A percentile compares a stretch with the other conserved stretches of the same genome.
phyloP scores from a whole-genome alignment of 306 rosid genomes.

The Carpinus fangiana region DNA sequence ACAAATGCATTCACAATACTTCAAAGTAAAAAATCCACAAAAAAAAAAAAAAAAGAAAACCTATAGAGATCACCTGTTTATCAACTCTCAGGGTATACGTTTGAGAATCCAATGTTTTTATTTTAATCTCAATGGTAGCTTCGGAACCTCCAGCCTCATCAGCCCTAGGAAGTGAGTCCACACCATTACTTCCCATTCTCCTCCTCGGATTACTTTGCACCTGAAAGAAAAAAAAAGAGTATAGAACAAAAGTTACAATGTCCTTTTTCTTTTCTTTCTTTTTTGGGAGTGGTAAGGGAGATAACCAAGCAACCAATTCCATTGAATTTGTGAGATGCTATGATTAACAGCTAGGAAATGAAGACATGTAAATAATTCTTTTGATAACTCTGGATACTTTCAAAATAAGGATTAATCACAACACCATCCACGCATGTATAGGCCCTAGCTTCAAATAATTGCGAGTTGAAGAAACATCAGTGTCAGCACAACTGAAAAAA shows the following conservation, averaged over 20 bases:
- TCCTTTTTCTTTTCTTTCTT: constrained; percentile 1
- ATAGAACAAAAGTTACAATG: constrained; percentile 7
- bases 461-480: not conserved
- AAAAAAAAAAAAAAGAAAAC: not conserved
- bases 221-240: constrained; percentile 24
- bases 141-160: constrained; percentile 60
- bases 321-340: not conserved
- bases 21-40: not conserved
- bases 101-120: constrained; percentile 92
- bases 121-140: constrained; percentile 82
- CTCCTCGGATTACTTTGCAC: constrained; percentile 34
- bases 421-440: not conserved
- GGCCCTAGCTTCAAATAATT: not conserved
- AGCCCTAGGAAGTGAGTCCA: constrained; percentile 36
- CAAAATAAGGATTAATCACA: not conserved
- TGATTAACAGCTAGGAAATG: not conserved
- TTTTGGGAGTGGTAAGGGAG: constrained; percentile 7
- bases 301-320: not conserved
- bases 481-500: not conserved
- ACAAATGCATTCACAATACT: not conserved
- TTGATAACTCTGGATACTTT: not conserved
- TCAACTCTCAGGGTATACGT: constrained; percentile 92
- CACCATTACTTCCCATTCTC: constrained; percentile 69
- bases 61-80: constrained; percentile 66
- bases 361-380: not conserved